Evolutionary conservation across 331 rosid species (phyloP), one percentile per base, ranked within the genome.

Genomic region (Malus hybrid): DNA sequence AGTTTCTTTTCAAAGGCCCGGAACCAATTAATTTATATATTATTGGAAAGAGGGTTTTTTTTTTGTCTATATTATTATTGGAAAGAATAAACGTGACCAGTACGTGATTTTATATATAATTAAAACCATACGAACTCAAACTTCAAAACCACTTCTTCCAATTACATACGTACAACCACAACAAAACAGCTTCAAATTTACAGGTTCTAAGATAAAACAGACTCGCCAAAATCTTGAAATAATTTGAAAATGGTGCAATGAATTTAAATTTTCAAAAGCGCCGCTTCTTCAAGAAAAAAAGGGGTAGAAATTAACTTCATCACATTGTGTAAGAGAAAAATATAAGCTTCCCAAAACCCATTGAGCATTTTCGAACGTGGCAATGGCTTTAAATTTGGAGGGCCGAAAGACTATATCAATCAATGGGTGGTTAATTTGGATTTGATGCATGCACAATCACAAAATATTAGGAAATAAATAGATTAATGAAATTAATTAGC

Each of bases 81-180:
- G 57, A 44, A 46, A 19, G 33, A 63, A 29, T 18, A 74, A 62
- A 73, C 77, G 70, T 73, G 77, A 44, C 34, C 69, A 14, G 19
- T 27, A 73, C 3, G 42, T 33, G 22, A 56, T 71, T 71, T 71
- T 71, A 18, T 19, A 19, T 52, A 12, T 4, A n/a, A 5, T 20
- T 5, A 29, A 69, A 22, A 10, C 13, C 16, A 13, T 50, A 32
- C 10, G 22, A 70, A 52, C 6, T 27, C 57, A 73, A 44, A 46
- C 77, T 42, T 44, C 50, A 63, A 63, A 74, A 63, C 4, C 78
- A 74, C 77, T 42, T 61, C 36, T 39, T 61, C 39, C 32, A 74
- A 42, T 5, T 29, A 13, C 14, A 61, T 63, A 42, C 20, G 16
- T 10, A 60, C 56, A 73, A 72, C 27, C 42, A 24, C 24, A 60